Evolutionary conservation across 345 rosid genomes (phyloP), one percentile per base, ranked within the genome.

Genomic region (Boechera divaricarpa): DNA sequence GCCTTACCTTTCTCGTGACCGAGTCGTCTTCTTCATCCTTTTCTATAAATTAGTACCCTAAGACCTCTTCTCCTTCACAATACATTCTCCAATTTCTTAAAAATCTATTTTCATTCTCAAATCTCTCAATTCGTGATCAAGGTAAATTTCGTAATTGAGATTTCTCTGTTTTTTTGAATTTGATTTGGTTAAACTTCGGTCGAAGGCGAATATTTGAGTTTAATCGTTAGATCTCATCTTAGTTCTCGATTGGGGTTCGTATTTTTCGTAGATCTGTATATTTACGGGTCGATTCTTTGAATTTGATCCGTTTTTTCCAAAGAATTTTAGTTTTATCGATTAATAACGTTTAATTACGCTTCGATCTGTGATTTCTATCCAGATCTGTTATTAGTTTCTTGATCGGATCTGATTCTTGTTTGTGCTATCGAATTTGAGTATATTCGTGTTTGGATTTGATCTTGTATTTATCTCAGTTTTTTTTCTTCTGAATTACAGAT

Each of bases 1-100:
- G 64, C 77, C 71, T 70, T 5, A 28, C 32, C 21, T 62, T 75
- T 42, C 57, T 75, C 77, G 73, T 80, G 82, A 74, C 72, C 57
- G 4, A 74, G 54, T 79, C 72, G 1, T 31, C 51, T 10, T 77
- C 70, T 10, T 77, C 70, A 5, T 54, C 72, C 12, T 56, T 32
- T 55, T 11, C 72, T 77, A 71, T 77, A 77, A 77, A 77, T 57
- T 0, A 35, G 13, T 24, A 2, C 10, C 73, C 16, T 24, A 7
- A 2, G 52, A 15, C 42, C 44, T 29, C 62, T 2, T 51, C 63
- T 16, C 5, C 16, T 36, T 38, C 65, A 62, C 80, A 77, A 54
- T 63, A 47, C 49, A 10, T 0, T 6, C 41, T 11, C 16, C 28
- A 5, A 31, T 6, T 41, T 29, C 38, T 8, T 5, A 0, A 26